These are phyloP conservation scores for Echinosophora koreensis DNA, from an alignment of 306 rosid genomes.

Conservation along the genomic window DNA sequence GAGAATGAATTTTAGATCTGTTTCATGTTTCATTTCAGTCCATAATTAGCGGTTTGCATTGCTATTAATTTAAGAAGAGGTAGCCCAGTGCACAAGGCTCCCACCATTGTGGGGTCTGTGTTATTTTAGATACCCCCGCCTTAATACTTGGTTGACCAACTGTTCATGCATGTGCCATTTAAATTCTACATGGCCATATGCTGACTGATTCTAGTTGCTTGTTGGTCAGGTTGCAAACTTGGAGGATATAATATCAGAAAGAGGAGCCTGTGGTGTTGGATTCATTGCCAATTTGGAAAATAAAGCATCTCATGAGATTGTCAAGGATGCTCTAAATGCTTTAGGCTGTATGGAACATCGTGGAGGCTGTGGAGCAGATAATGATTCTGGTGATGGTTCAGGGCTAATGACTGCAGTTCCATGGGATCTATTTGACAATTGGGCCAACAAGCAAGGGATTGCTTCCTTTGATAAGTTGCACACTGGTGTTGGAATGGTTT, in stretches of 20 bases:
- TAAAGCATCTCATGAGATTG: conserved; percentile 75
- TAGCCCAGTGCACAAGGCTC: not conserved
- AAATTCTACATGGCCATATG: conserved; percentile 36
- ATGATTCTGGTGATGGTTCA: conserved; percentile 98
- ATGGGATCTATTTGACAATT: conserved; percentile 89
- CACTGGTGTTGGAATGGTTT: conserved; percentile 98
- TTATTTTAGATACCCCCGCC: conserved; percentile 15
- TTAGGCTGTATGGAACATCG: conserved; percentile 99
- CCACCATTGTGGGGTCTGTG: conserved; percentile 23
- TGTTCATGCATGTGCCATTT: conserved; percentile 47
- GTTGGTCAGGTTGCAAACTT: conserved; percentile 80
- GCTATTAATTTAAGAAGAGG: conserved; percentile 40
- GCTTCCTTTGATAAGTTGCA: conserved; percentile 88
- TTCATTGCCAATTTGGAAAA: conserved; percentile 95
- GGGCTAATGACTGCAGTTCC: conserved; percentile 94
- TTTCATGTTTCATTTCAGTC: conserved; percentile 5
- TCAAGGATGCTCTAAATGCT: conserved; percentile 90
- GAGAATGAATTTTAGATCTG: not conserved
- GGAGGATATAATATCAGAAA: conserved; percentile 88
- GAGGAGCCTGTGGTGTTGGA: conserved; percentile 99
- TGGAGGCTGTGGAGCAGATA: conserved; percentile 99
- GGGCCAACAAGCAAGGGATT: conserved; percentile 88
- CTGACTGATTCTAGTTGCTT: conserved; percentile 48
- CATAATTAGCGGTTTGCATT: conserved; percentile 31
- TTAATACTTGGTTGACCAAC: conserved; percentile 24